Base-by-base conservation (phyloP, 345 rosid species). In the Trapa bicornis region DNA sequence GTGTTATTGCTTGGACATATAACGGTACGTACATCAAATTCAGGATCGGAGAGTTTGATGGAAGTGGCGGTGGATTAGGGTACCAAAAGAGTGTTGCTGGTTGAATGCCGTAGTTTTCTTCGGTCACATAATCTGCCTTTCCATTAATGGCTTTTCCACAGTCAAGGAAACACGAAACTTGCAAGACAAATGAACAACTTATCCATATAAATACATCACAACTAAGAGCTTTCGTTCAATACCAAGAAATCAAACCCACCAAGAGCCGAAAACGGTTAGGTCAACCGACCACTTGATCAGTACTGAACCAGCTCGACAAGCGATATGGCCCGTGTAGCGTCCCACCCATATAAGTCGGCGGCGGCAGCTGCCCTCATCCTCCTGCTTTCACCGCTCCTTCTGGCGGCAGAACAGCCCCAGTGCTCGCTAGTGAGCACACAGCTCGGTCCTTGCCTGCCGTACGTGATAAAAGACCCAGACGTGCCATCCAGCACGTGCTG, bases 361-460 rank as follows among this genome's bases (percentile, higher is more conserved):
- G 63, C 14, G 11, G 37, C 63, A 32, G 63, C 63, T 6, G 6
- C 13, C 37, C 38, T 58, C 60, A 0, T 54, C 63, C 37, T 58
- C 63, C 32, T 35, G 2, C 11, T 13, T 15, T 35, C 11, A 33
- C 38, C 38, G 13, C 63, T 58, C 12, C 63, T 58, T 5, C 32
- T 13, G 63, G 63, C 37, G 32, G 63, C 63, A 10, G 38, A 58
- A 32, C 63, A 10, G 63, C 63, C 38, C 6, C 32, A 36, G 37
- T 58, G 63, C 63, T 2, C 8, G 14, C 38, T 58, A 8, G 63
- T 58, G 4, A 11, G 10, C 63, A 8, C 63, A 12, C 63, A 35
- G 63, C 63, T 58, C 15, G 63, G 63, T 3, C 63, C 63, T 10
- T 58, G 63, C 38, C 63, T 58, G 63, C 63, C 63, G 1, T 58